Percentiles rank a stretch among this genome's conserved stretches.
phyloP scores from a whole-genome alignment of 2,329 filamentous ascomycete genomes.

The Aspergillus ochraceus region DNA sequence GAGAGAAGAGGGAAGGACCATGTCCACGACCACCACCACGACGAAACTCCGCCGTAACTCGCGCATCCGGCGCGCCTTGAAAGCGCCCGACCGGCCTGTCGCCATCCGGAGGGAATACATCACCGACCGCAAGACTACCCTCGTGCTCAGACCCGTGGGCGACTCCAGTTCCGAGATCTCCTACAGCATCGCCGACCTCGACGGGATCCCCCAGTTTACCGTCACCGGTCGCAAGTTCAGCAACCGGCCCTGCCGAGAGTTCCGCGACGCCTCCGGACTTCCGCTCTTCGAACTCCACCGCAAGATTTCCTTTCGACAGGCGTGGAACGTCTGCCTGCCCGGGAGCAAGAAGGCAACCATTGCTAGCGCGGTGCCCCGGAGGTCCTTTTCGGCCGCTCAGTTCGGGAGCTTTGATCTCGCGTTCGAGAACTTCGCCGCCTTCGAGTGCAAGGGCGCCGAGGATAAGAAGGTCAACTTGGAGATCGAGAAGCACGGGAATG shows the following conservation, averaged over 20 bases:
- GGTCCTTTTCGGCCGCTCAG: constrained; percentile 7
- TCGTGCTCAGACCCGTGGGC: constrained; percentile 23
- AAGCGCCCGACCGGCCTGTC: constrained; percentile 18
- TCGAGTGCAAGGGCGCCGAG: constrained; percentile 14
- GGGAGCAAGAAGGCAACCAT: constrained; percentile 19
- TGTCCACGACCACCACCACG: neutral
- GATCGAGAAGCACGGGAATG: constrained; percentile 18
- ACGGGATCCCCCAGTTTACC: constrained; percentile 25
- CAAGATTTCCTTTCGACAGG: constrained; percentile 11
- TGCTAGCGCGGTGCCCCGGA: constrained; percentile 6
- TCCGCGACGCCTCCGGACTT: constrained; percentile 29
- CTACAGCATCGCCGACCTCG: constrained; percentile 20
- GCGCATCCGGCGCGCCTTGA: constrained; percentile 13
- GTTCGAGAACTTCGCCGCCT: constrained; percentile 25
- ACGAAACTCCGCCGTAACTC: neutral
- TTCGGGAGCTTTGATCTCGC: constrained; percentile 19
- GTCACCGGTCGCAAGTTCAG: constrained; percentile 26
- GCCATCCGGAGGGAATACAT: constrained; percentile 26
- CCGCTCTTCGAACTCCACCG: constrained; percentile 29
- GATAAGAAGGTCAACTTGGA: constrained; percentile 21
- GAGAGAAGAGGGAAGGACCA: neutral
- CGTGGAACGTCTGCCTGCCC: constrained; percentile 24
- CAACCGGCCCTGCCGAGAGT: constrained; percentile 25
- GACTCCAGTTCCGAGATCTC: constrained; percentile 15
- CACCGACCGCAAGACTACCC: constrained; percentile 19